These are phyloP conservation scores for Porphyridium purpureum DNA, from an alignment of 23 red algal species.

Conservation along the genomic window DNA sequence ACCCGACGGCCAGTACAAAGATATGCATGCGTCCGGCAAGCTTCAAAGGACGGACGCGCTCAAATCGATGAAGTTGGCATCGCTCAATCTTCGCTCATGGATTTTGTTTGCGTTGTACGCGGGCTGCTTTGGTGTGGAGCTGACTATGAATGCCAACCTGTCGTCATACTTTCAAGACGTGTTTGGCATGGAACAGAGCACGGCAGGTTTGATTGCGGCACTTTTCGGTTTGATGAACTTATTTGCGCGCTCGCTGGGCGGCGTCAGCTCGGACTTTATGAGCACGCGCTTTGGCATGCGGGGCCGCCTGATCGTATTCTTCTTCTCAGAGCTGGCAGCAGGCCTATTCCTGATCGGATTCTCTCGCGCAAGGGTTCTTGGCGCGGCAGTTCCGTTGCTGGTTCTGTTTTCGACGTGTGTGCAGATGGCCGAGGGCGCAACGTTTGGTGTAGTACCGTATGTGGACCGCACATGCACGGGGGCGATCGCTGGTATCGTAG, in stretches of 20 bases:
- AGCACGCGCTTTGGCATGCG: slow-evolving; percentile 48
- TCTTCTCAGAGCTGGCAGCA: slow-evolving; percentile 36
- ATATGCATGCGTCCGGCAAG: slow-evolving; percentile 17
- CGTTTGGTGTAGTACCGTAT: slow-evolving; percentile 78
- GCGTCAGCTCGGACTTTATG: slow-evolving; percentile 45
- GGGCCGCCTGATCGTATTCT: slow-evolving; percentile 76
- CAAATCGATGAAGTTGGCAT: slow-evolving; percentile 24
- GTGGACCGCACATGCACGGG: slow-evolving; percentile 60
- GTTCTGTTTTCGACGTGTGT: slow-evolving; percentile 65
- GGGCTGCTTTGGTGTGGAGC: no score
- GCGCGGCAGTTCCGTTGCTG: slow-evolving; percentile 38
- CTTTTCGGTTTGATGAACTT: slow-evolving; percentile 89
- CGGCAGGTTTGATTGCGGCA: slow-evolving; percentile 53
- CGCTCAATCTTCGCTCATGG: slow-evolving; percentile 42
- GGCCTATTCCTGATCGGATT: slow-evolving; percentile 47
- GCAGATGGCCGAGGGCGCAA: no score
- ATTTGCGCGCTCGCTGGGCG: no score
- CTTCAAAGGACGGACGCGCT: slow-evolving; percentile 38
- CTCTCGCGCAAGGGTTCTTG: slow-evolving; percentile 35
- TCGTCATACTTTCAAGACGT: slow-evolving; percentile 41
- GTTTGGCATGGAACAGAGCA: slow-evolving; percentile 17
- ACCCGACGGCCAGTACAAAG: slow-evolving; percentile 56
- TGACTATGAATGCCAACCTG: slow-evolving; percentile 63
- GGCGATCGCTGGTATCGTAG: slow-evolving; percentile 57
- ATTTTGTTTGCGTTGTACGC: slow-evolving; percentile 73